Percentiles rank a stretch among this genome's conserved stretches.
Conservation (phyloP, 129 eudicot species). For the Smallanthus sonchifolius region DNA sequence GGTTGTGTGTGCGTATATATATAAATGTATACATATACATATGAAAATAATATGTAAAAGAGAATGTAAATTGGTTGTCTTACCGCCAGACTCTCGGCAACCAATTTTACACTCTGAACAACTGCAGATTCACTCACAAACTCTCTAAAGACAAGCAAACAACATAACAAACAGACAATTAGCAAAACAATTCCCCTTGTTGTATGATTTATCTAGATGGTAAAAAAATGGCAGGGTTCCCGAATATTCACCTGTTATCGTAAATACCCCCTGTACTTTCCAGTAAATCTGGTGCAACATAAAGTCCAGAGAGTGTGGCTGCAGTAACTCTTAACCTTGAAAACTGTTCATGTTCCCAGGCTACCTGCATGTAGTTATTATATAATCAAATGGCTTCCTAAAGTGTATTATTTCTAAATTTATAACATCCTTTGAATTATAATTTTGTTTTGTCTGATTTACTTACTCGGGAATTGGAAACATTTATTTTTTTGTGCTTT, state of each 20-base stretch:
- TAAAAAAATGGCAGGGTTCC: slow-evolving; percentile 6
- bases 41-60: too few relatives aligned
- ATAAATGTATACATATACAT: too few relatives aligned
- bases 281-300: slow-evolving; percentile 68
- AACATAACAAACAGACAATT: slow-evolving; percentile 3
- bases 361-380: slow-evolving; percentile 60
- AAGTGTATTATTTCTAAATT: background rate
- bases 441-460: background rate
- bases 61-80: background rate
- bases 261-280: slow-evolving; percentile 68
- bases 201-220: background rate
- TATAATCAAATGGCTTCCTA: background rate
- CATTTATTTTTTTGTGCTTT: slow-evolving; percentile 92
- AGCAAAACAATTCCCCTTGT: background rate
- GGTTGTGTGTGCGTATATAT: too few relatives aligned
- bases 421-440: background rate
- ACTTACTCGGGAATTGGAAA: slow-evolving; percentile 90
- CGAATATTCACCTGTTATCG: slow-evolving; percentile 57
- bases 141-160: slow-evolving; percentile 30
- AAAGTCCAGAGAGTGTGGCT: slow-evolving; percentile 73
- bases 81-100: slow-evolving; percentile 90
- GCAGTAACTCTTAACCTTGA: slow-evolving; percentile 94
- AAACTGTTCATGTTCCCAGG: slow-evolving; percentile 99
- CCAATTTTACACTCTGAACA: slow-evolving; percentile 61
- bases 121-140: slow-evolving; percentile 59